Conservation (phyloP, 2,329 filamentous ascomycete species). For the Epicoccum nigrum region DNA sequence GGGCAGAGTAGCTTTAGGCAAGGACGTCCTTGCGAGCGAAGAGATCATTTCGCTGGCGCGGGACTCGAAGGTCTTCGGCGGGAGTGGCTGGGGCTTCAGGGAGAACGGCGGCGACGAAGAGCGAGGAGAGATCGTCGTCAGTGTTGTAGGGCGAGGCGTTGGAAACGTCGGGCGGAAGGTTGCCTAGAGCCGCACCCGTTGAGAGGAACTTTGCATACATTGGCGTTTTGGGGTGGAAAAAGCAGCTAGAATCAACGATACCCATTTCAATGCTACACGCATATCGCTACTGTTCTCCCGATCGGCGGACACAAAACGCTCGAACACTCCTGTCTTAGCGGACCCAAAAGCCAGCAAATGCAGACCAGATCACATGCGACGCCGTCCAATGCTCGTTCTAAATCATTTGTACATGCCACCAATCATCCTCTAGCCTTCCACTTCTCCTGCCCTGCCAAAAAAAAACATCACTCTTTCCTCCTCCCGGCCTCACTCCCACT, state of each 20-base stretch:
- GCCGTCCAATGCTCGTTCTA: slow-evolving; percentile 11
- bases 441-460: not conserved
- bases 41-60: slow-evolving; percentile 79
- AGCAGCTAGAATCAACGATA: slow-evolving; percentile 17
- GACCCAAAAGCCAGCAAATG: not conserved
- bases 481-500: slow-evolving; percentile 30
- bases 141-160: slow-evolving; percentile 89
- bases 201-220: not conserved
- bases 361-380: not conserved
- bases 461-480: slow-evolving; percentile 29
- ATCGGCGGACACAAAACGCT: too few species aligned
- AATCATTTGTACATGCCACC: not conserved
- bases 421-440: not conserved
- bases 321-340: too few species aligned
- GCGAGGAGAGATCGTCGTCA: slow-evolving; percentile 76
- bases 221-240: slow-evolving; percentile 12
- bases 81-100: slow-evolving; percentile 87
- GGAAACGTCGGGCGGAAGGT: slow-evolving; percentile 96
- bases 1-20: slow-evolving; percentile 80
- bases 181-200: slow-evolving; percentile 50
- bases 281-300: not conserved
- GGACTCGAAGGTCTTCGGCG: slow-evolving; percentile 87
- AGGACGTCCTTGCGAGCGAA: slow-evolving; percentile 80
- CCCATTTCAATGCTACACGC: slow-evolving; percentile 14
- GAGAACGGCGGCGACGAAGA: slow-evolving; percentile 58